A percentile compares a stretch with the other conserved stretches of the same genome.
Evolutionary conservation across 2,329 filamentous ascomycete genomes (phyloP).

Genomic region (Didymella arachidicola): DNA sequence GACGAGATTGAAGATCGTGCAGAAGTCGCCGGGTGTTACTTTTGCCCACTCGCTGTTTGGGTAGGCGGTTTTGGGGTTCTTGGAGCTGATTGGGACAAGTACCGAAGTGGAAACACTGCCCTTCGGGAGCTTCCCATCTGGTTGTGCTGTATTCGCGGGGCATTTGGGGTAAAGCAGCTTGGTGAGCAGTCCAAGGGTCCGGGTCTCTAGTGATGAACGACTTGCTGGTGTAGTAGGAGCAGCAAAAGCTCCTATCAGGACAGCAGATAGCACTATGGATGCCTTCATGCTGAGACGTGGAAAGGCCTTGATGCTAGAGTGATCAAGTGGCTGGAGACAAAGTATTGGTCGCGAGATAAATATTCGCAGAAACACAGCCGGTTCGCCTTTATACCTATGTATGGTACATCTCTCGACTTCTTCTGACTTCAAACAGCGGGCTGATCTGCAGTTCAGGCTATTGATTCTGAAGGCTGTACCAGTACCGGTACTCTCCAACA

Average conservation of each 20-base stretch:
- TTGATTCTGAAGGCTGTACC: not conserved
- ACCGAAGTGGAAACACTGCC: conserved; percentile 28
- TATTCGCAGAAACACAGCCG: not conserved
- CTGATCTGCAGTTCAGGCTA: not conserved
- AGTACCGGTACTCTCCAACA: not conserved
- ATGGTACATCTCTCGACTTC: not conserved
- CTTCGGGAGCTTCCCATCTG: conserved; percentile 34
- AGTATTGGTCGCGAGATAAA: too few species aligned
- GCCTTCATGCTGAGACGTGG: conserved; percentile 31
- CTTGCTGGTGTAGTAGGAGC: conserved; percentile 39
- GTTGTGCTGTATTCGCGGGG: conserved; percentile 31
- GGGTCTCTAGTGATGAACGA: conserved; percentile 28
- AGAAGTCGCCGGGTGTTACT: conserved; percentile 39
- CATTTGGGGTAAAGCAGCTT: conserved; percentile 17
- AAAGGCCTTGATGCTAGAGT: not conserved
- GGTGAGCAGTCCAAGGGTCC: conserved; percentile 26
- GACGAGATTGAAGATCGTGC: conserved; percentile 44
- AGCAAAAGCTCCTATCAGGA: conserved; percentile 50
- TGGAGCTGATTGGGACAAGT: conserved; percentile 34
- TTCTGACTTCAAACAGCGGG: not conserved
- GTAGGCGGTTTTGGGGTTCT: conserved; percentile 32
- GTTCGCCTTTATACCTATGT: not conserved
- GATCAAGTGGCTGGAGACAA: not conserved
- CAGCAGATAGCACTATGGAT: conserved; percentile 43
- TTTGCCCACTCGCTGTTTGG: conserved; percentile 26